A percentile compares a stretch with the other conserved stretches of the same genome.
Conservation (phyloP, 2,329 filamentous ascomycete species). For the Davidsoniella virescens region DNA sequence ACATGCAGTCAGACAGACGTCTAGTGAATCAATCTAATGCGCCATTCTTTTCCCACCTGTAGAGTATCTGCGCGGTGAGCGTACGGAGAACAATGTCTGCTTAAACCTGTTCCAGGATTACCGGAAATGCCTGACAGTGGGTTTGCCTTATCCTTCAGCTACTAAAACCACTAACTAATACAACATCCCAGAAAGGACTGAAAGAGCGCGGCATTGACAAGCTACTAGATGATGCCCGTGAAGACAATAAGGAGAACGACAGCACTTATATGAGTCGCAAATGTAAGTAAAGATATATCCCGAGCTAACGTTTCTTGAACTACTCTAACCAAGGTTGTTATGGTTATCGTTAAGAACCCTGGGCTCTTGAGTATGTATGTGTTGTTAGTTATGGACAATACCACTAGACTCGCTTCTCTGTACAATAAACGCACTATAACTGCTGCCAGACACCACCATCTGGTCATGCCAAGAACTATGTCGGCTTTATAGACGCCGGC, state of each 20-base stretch:
- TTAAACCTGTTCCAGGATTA: constrained; percentile 76
- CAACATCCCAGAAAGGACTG: constrained; percentile 49
- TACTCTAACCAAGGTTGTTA: too few species aligned
- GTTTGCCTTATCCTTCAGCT: constrained; percentile 17
- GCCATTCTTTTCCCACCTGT: constrained; percentile 7
- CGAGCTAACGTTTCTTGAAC: background rate
- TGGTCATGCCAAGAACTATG: too few species aligned
- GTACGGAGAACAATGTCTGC: constrained; percentile 71
- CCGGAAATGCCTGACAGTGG: constrained; percentile 67
- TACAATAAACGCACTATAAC: too few species aligned
- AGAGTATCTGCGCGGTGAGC: constrained; percentile 83
- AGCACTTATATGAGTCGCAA: constrained; percentile 27
- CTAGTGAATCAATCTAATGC: too few species aligned
- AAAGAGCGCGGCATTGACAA: constrained; percentile 85
- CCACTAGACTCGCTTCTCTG: too few species aligned
- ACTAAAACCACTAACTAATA: background rate
- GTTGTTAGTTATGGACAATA: too few species aligned
- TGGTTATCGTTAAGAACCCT: too few species aligned
- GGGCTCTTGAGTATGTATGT: too few species aligned
- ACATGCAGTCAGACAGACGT: background rate
- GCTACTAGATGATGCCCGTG: constrained; percentile 78
- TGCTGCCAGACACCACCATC: too few species aligned
- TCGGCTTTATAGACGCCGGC: too few species aligned
- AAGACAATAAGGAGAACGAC: constrained; percentile 81
- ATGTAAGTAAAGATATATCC: constrained; percentile 18